Base-by-base conservation (phyloP, 768 basidiomycete species). In the Leccinum variicolor region DNA sequence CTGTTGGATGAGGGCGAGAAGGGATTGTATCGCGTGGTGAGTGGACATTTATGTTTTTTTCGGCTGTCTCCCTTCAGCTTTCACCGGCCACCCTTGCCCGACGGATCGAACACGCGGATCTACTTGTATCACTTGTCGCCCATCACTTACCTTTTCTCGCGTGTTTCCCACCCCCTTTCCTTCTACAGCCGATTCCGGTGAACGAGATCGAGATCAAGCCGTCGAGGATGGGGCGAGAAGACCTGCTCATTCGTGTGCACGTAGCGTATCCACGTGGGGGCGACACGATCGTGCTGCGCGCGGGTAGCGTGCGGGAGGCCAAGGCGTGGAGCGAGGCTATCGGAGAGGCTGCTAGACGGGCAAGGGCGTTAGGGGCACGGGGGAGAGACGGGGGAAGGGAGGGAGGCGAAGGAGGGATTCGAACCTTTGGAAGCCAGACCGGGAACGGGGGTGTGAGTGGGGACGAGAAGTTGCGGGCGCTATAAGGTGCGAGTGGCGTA, bases 11-110 rank as follows among this genome's bases (percentile, higher is more conserved):
- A 85, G 31, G 71, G 73, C 1, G 81, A 81, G 26, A 84, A 81
- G 59, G 85, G 84, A 13, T 68, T 96, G 14, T 95, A 95, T 71
- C 83, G 90, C 39, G 89, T 94, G 84, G 94, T 94, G 53, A 64
- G 85, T 74, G 41, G 10, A 10, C n/a, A 4, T 41, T 41, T 19
- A 11, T 41, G 41, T 41, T n/a, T 39, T 6, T n/a, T 39, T 4
- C 17, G 33, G 33, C 9, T 23, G 17, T 1, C 3, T 4, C n/a
- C 19, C 15, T 15, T 34, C 34, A 15, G 14, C 34, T 34, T 34
- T 34, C 6, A 34, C 15, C 6, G 34, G 34, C 39, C 39, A n/a
- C 36, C 17, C 8, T 39, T 39, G 3, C 8, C 36, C 39, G 39
- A n/a, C 13, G n/a, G n/a, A n/a, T 41, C 34, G 34, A 34, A 34